Evolutionary conservation across 2,329 filamentous ascomycete genomes (phyloP), one percentile per base, ranked within the genome.

Genomic region (Claviceps quebecensis): DNA sequence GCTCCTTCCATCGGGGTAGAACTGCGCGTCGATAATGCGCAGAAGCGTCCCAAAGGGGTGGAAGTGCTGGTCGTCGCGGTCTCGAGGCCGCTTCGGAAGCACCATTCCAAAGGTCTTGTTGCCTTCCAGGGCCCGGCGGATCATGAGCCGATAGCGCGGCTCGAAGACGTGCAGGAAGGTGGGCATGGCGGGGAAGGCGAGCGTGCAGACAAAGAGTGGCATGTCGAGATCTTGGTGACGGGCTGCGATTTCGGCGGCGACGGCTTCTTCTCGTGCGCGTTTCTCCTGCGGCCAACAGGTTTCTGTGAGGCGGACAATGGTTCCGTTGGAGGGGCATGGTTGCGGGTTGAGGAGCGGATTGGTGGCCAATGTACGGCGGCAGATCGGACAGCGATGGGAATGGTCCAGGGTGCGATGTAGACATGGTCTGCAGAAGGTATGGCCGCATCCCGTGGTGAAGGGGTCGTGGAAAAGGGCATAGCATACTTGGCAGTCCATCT

Each of bases 81-180:
- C 50, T 69, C 71, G 52, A 56, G 64, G 47, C 69, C 78, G 70
- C 57, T 83, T 86, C 55, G 82, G 81, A 61, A 87, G 76, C 17
- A 95, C 76, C 86, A 95, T 95, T 23, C 90, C 90, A 61, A 96
- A 95, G 23, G 80, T 86, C 14, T 79, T 73, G 54, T 84, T 79
- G 0, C 81, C 80, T 55, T 89, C 84, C 50, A 94, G 71, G 0
- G 81, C 84, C 38, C 88, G 79, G 46, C 84, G 77, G 39, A 95
- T 84, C 87, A 95, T 93, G n/a, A 93, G 73, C 7, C 87, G 80
- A 63, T 95, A 95, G 6, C 86, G 78, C n/a, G 87, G 86, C 64
- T 95, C 90, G 61, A 95, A 95, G n/a, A 96, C 79, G 59, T 94
- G 86, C 3, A 95, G 71, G 58, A 93, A 93, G 0, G 87, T 90